Conservation (phyloP, 2,329 filamentous ascomycete species). For the Bipolaris bicolor region DNA sequence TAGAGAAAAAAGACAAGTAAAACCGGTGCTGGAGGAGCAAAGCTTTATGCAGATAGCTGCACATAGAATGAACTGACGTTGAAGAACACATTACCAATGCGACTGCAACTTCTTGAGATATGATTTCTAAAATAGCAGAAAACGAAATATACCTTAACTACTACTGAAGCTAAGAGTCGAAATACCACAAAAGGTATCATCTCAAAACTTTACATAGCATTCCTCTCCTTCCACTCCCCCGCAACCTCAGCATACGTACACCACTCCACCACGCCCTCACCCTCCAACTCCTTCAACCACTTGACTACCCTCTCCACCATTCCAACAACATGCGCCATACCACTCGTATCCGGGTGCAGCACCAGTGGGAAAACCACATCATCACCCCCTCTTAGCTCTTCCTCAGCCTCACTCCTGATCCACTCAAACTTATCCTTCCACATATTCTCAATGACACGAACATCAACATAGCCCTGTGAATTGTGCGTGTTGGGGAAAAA, state of each 20-base stretch:
- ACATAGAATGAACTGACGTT: too few relatives aligned
- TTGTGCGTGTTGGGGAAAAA: constrained; percentile 57
- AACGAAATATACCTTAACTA: too few relatives aligned
- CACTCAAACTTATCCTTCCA: constrained; percentile 67
- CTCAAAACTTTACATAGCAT: constrained; percentile 5
- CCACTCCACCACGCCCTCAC: constrained; percentile 55
- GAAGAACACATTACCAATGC: too few relatives aligned
- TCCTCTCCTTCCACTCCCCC: constrained; percentile 46
- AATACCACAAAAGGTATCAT: too few relatives aligned
- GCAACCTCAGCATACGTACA: constrained; percentile 54
- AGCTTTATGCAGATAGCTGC: too few relatives aligned
- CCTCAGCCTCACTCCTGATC: constrained; percentile 49
- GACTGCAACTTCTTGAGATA: too few relatives aligned
- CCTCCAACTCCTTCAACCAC: constrained; percentile 57
- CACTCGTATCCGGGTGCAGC: constrained; percentile 64
- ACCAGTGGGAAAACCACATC: constrained; percentile 59
- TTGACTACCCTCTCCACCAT: constrained; percentile 61
- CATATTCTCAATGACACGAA: constrained; percentile 63
- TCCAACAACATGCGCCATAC: constrained; percentile 66
- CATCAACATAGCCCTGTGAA: constrained; percentile 64
- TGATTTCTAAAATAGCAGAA: too few relatives aligned
- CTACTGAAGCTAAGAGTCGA: too few relatives aligned
- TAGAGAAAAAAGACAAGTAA: too few relatives aligned
- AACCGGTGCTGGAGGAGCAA: too few relatives aligned
- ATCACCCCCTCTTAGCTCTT: constrained; percentile 38